These are phyloP conservation scores for Chaetoscypha palmicola DNA, from an alignment of 2,329 filamentous ascomycete species.

Conservation along the genomic window DNA sequence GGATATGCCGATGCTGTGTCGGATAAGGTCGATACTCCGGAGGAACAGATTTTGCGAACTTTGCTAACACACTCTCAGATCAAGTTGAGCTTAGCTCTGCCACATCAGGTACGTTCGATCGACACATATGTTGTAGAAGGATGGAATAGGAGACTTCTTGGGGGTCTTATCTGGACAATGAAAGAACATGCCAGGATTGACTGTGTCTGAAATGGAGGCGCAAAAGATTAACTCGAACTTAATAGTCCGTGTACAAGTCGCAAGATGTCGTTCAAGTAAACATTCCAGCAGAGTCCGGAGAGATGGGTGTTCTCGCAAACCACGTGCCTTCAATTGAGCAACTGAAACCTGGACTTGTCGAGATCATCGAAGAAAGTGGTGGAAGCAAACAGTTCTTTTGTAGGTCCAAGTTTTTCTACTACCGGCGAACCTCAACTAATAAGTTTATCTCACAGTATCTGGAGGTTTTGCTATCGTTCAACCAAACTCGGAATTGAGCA, in stretches of 20 bases:
- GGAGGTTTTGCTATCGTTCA: constrained; percentile 96
- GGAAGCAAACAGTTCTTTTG: constrained; percentile 95
- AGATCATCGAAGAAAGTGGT: constrained; percentile 90
- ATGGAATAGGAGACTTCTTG: not conserved
- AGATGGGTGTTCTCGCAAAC: constrained; percentile 99
- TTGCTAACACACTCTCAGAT: constrained; percentile 50
- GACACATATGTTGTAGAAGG: not conserved
- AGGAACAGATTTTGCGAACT: constrained; percentile 26
- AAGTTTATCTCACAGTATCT: too few relatives aligned
- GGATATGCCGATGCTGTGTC: constrained; percentile 82
- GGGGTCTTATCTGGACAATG: too few relatives aligned
- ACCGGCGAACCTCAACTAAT: too few relatives aligned
- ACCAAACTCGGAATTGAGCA: constrained; percentile 89
- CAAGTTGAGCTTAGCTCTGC: constrained; percentile 95
- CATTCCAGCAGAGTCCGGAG: constrained; percentile 93
- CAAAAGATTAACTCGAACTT: constrained; percentile 37
- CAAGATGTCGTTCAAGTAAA: constrained; percentile 88
- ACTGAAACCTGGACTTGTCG: constrained; percentile 91
- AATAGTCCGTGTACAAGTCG: constrained; percentile 63
- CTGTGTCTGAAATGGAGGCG: too few relatives aligned
- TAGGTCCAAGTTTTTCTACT: too few relatives aligned
- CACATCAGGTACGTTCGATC: constrained; percentile 78
- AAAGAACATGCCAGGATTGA: too few relatives aligned
- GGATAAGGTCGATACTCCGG: constrained; percentile 58
- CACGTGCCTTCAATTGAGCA: constrained; percentile 99